phyloP scores from a whole-genome alignment of 495 filamentous ascomycete species.

The Podospora sp. region DNA sequence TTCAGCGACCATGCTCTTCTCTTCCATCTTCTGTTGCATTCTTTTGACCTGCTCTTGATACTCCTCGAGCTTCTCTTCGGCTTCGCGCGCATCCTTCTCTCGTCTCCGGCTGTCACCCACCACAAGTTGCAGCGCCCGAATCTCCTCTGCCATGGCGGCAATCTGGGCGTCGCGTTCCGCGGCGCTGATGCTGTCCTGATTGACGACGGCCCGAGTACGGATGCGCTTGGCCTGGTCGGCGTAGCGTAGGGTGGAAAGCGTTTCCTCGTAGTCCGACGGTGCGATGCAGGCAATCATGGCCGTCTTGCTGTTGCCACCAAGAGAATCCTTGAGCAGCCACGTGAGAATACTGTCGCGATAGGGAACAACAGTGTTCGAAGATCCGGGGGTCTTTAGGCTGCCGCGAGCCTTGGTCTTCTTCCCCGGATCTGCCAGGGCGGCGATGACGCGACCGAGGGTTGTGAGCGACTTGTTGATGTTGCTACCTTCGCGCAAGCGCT shows the following conservation, averaged over 20 bases:
- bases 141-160: slow-evolving; percentile 89
- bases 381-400: slow-evolving; percentile 42
- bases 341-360: slow-evolving; percentile 98
- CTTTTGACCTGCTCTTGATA: slow-evolving; percentile 84
- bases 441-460: slow-evolving; percentile 93
- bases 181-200: slow-evolving; percentile 84
- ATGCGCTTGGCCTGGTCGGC: slow-evolving; percentile 98
- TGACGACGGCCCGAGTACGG: slow-evolving; percentile 93
- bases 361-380: slow-evolving; percentile 72
- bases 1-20: slow-evolving; percentile 81
- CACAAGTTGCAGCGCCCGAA: slow-evolving; percentile 76
- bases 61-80: slow-evolving; percentile 80
- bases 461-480: slow-evolving; percentile 99
- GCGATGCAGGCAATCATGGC: slow-evolving; percentile 99
- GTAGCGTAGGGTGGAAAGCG: slow-evolving; percentile 91
- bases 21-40: slow-evolving; percentile 94
- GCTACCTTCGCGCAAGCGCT: slow-evolving; percentile 86
- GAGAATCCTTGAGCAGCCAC: slow-evolving; percentile 91
- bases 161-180: slow-evolving; percentile 95
- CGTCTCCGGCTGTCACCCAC: slow-evolving; percentile 59
- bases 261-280: slow-evolving; percentile 95
- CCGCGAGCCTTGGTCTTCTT: slow-evolving; percentile 37
- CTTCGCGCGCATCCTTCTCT: slow-evolving; percentile 53
- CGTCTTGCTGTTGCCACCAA: slow-evolving; percentile 95
- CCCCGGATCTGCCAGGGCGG: slow-evolving; percentile 87